phyloP scores from a whole-genome alignment of 768 basidiomycete genomes.

The Tylopilus balloui region DNA sequence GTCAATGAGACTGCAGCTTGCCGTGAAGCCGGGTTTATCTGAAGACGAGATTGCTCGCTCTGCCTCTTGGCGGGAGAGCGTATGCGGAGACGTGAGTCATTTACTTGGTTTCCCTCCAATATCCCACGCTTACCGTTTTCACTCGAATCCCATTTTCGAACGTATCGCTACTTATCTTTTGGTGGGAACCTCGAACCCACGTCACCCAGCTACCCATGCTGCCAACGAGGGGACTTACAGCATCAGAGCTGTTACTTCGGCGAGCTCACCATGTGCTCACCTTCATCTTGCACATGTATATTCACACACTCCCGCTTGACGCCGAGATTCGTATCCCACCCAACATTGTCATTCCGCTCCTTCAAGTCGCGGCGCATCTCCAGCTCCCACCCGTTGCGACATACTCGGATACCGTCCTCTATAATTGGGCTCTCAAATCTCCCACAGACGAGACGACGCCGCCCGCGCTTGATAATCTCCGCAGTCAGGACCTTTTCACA shows the following conservation, averaged over 20 bases:
- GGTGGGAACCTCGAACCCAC: background rate
- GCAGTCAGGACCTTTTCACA: constrained; percentile 69
- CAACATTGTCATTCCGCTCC: constrained; percentile 67
- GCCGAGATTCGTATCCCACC: constrained; percentile 60
- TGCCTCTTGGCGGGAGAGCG: constrained; percentile 48
- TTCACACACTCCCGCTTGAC: constrained; percentile 56
- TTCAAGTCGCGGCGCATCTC: constrained; percentile 63
- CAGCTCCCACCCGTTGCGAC: constrained; percentile 85
- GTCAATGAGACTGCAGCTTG: constrained; percentile 50
- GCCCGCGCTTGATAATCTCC: constrained; percentile 54
- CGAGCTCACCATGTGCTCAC: constrained; percentile 71
- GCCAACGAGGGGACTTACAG: constrained; percentile 39
- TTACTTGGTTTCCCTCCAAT: background rate
- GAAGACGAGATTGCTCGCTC: constrained; percentile 38
- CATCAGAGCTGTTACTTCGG: constrained; percentile 54
- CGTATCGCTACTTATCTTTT: background rate
- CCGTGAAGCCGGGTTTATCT: constrained; percentile 38
- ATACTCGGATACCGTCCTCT: constrained; percentile 88
- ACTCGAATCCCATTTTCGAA: background rate
- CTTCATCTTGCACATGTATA: constrained; percentile 74
- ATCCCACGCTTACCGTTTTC: background rate
- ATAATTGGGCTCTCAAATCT: constrained; percentile 60
- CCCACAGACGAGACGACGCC: constrained; percentile 27
- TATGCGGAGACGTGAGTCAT: constrained; percentile 44
- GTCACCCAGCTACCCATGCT: constrained; percentile 50